Evolutionary conservation across 257 asterid species (phyloP).

Genomic region (Euphrasia confusa): DNA sequence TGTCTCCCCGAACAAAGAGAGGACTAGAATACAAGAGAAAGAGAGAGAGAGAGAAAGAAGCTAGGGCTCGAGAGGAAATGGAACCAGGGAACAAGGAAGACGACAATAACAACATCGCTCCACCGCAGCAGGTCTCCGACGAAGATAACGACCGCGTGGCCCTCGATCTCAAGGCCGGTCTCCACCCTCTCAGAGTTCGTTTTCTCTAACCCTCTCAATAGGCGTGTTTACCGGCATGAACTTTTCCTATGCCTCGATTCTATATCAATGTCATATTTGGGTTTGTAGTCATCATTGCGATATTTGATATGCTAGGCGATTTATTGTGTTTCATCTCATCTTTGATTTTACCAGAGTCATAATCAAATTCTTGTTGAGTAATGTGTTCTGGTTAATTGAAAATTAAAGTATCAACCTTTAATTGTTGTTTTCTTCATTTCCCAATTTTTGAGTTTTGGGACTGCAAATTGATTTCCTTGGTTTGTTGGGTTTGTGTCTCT

Average conservation of each 20-base stretch:
- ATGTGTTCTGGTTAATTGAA: not conserved
- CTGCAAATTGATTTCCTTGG: no score
- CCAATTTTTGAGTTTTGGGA: not conserved
- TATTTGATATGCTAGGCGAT: not conserved
- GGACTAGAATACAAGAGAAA: not conserved
- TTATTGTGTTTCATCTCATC: slow-evolving; percentile 2
- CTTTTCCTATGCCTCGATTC: not conserved
- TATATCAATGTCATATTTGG: not conserved
- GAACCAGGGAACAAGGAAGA: slow-evolving; percentile 48
- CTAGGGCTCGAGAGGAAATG: slow-evolving; percentile 37
- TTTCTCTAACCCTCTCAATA: not conserved
- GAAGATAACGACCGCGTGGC: slow-evolving; percentile 63
- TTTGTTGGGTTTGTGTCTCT: no score
- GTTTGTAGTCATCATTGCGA: not conserved
- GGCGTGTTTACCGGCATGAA: not conserved
- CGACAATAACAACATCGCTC: slow-evolving; percentile 30
- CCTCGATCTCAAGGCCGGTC: slow-evolving; percentile 78
- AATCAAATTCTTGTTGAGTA: not conserved
- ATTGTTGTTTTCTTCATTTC: not conserved
- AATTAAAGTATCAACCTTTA: not conserved
- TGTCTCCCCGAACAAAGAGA: not conserved
- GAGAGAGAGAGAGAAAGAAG: not conserved
- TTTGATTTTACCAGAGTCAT: not conserved
- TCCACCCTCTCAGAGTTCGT: slow-evolving; percentile 85
- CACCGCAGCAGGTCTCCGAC: slow-evolving; percentile 25